Base-by-base conservation (phyloP, 2,329 filamentous ascomycete species). In the Diaporthe aspalathi region DNA sequence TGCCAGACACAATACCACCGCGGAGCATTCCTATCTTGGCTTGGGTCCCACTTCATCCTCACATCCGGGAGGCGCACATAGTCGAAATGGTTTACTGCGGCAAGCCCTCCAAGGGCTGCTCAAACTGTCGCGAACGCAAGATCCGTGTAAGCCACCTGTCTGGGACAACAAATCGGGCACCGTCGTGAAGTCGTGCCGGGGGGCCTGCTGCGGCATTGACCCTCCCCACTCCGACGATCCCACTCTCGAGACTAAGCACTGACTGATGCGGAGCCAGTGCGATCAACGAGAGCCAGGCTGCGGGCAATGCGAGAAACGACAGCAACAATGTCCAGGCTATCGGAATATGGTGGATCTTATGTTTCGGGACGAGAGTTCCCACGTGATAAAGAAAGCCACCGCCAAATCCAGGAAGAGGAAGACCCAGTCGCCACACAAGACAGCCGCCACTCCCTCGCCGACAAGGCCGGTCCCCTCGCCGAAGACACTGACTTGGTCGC, bases 41-140 rank as follows among this genome's bases (percentile, higher is more conserved):
- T 40, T 29, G 49, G 62, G 62, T 40, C 47, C 47, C 62, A 50
- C 62, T 53, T 35, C 60, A 49, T 29, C 60, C 57, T 65, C 60
- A 24, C 60, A 50, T 22, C 27, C n/a, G 7, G 60, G 60, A 65
- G 60, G 45, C 17, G 45, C 60, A 38, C 60, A 47, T 9, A 8
- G 54, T 49, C 53, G 43, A 68, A n/a, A 89, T 89, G 87, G 87
- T 89, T 7, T 89, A 88, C 75, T 88, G 87, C 74, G 87, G 87
- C 6, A 88, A 88, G 75, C 87, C 87, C 53, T 88, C 86, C 47
- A 87, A 86, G 76, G 86, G 86, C 50, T 89, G 87, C 78, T 87
- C 85, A 74, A 85, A 81, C 74, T 89, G 87, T 75, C 83, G 87
- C 73, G 84, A 86, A 76, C 84, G 86, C 74, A 89, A 89, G 78